phyloP scores from a whole-genome alignment of 192 early-diverging fungal species.

The Coemansia sp. region DNA sequence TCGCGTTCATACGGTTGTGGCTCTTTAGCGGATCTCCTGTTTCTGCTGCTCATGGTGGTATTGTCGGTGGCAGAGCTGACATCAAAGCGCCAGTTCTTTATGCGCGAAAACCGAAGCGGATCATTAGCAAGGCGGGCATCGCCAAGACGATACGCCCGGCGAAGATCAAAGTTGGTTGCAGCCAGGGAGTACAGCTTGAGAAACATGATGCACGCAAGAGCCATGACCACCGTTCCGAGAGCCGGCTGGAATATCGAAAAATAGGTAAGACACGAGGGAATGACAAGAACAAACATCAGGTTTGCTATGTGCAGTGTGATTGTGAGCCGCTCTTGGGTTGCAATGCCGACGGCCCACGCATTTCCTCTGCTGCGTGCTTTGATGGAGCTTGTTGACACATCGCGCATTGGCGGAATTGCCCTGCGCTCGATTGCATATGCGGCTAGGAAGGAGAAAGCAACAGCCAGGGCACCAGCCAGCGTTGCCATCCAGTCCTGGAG shows the following conservation, averaged over 20 bases:
- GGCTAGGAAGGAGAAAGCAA: constrained; percentile 46
- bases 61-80: not conserved
- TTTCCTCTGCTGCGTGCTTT: not conserved
- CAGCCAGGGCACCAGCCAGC: constrained; percentile 57
- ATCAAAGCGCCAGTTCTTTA: constrained; percentile 29
- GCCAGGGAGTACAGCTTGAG: constrained; percentile 81
- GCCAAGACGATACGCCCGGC: constrained; percentile 59
- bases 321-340: constrained; percentile 23
- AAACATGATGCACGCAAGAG: constrained; percentile 67
- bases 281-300: constrained; percentile 57
- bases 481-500: constrained; percentile 60
- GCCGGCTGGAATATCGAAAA: constrained; percentile 68
- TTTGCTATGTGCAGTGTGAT: constrained; percentile 57
- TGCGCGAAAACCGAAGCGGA: constrained; percentile 27
- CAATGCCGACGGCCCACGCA: constrained; percentile 29
- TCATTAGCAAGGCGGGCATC: constrained; percentile 36
- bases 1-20: not conserved
- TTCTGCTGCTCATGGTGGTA: no score
- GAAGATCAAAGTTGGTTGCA: constrained; percentile 76
- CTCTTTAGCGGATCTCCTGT: not conserved
- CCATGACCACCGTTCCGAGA: constrained; percentile 62
- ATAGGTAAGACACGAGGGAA: constrained; percentile 66
- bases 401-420: constrained; percentile 24
- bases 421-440: constrained; percentile 65
- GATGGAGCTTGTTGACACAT: constrained; percentile 3